Percentiles rank a stretch among this genome's conserved stretches.
Conservation (phyloP, 2,329 filamentous ascomycete species). For the Apiospora saccharicola region DNA sequence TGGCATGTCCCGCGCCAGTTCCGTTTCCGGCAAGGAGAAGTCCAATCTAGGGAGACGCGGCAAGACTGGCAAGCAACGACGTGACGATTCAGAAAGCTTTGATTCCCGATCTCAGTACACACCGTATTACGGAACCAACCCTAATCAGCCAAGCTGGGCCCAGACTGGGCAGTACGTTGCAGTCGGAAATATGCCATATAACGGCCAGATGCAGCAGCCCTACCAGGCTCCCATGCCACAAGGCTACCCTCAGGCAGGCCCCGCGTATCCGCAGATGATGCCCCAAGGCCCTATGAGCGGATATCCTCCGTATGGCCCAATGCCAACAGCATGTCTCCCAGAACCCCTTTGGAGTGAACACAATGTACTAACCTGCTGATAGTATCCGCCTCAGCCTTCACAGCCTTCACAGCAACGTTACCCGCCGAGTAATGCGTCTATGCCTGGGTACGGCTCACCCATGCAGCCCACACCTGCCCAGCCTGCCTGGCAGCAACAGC, state of each 20-base stretch:
- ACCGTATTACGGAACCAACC: constrained; percentile 66
- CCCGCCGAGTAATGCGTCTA: constrained; percentile 44
- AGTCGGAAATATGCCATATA: constrained; percentile 51
- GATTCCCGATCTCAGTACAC: constrained; percentile 74
- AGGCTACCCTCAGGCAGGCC: constrained; percentile 53
- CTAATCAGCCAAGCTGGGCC: constrained; percentile 66
- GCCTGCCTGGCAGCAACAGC: constrained; percentile 41
- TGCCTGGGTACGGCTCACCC: constrained; percentile 45
- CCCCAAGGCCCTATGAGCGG: constrained; percentile 41
- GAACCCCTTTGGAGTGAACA: constrained; percentile 25
- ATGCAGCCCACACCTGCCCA: constrained; percentile 44
- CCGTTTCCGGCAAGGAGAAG: constrained; percentile 82
- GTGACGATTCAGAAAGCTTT: constrained; percentile 71
- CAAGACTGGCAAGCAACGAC: constrained; percentile 68
- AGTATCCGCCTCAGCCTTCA: constrained; percentile 46
- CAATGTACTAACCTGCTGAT: constrained; percentile 40
- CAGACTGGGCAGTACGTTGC: constrained; percentile 58
- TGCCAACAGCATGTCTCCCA: constrained; percentile 52
- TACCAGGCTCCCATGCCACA: constrained; percentile 56
- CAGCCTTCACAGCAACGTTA: constrained; percentile 44
- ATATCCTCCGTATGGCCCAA: constrained; percentile 55
- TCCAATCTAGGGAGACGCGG: constrained; percentile 74
- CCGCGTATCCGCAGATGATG: constrained; percentile 53
- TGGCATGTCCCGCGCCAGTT: constrained; percentile 86
- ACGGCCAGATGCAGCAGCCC: constrained; percentile 53